Base-by-base conservation (phyloP, 495 filamentous ascomycete species). In the Tuber melanosporum region DNA sequence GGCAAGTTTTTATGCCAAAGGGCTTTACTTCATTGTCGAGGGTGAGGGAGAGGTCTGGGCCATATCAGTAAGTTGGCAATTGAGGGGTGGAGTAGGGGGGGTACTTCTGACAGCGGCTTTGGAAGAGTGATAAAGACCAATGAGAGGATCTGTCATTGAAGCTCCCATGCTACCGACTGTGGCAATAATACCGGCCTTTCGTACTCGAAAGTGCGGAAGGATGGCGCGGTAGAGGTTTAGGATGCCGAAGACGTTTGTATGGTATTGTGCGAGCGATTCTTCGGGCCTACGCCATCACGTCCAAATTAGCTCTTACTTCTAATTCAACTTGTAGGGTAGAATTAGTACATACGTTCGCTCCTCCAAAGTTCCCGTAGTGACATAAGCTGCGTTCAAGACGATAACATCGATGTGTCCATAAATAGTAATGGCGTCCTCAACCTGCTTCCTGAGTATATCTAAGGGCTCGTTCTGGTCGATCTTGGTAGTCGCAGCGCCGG, bases 101-200 rank as follows among this genome's bases (percentile, higher is more conserved):
- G 20, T 78, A 86, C 85, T 86, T 84, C 87, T 87, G 1, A 89
- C 79, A 2, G 87, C 89, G 57, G 86, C 87, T 78, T 91, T 91
- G 2, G 87, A 86, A 0, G 85, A 86, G 41, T 83, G 85, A 81
- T 91, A 91, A 44, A 88, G 75, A 10, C 84, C 85, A 75, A 82
- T 84, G 1, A 84, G 79, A 14, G 87, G 82, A 49, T 85, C 80
- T 9, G 83, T 79, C 70, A 84, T 82, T 77, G 87, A 85, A 0
- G 83, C 85, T 0, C 84, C 85, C 71, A 86, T 85, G 36, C 85
- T 87, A 26, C 86, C 87, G n/a, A 90, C 81, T 71, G 86, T 88
- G 15, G 87, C 84, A 43, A 90, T 82, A 0, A 84, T 86, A 5
- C 87, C 85, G 12, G 84, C 77, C 45, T 79, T 82, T 70, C 81